Evolutionary conservation across 2,329 filamentous ascomycete genomes (phyloP).

Genomic region (Pseudogymnoascus pannorum): DNA sequence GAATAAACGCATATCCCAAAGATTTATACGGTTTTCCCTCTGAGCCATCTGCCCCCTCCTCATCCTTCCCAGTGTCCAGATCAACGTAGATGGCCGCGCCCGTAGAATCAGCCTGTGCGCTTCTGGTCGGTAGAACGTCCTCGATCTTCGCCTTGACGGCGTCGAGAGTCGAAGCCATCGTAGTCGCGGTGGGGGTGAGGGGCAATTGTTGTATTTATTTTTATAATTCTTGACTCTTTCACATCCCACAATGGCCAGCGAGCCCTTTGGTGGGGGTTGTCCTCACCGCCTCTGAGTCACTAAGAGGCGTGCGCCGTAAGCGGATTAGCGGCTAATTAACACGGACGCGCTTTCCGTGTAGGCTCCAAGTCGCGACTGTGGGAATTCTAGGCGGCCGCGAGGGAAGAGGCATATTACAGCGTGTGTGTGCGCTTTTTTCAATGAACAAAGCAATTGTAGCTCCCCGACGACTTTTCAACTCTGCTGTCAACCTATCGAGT

Average conservation of each 20-base stretch:
- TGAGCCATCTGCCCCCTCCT: constrained; percentile 57
- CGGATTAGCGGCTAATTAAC: background rate
- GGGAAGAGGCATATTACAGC: too few relatives aligned
- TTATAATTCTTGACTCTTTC: background rate
- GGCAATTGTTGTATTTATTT: background rate
- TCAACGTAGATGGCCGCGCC: constrained; percentile 67
- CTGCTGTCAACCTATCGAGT: constrained; percentile 15
- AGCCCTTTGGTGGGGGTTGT: background rate
- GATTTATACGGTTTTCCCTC: constrained; percentile 75
- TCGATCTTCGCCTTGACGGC: constrained; percentile 8
- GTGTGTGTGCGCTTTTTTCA: background rate
- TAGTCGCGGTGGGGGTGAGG: background rate
- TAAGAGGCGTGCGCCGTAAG: background rate
- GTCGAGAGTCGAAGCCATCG: constrained; percentile 5
- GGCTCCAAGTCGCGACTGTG: constrained; percentile 18
- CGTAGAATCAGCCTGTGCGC: constrained; percentile 22
- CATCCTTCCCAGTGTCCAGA: constrained; percentile 69
- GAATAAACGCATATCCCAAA: constrained; percentile 68
- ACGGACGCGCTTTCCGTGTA: background rate
- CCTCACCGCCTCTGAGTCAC: constrained; percentile 7
- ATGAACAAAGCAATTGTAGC: constrained; percentile 23
- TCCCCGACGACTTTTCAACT: constrained; percentile 19
- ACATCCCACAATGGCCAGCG: background rate
- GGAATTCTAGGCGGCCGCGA: background rate
- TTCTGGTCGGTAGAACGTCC: constrained; percentile 2